These are phyloP conservation scores for Panellus pusillus DNA, from an alignment of 768 basidiomycete species.

Conservation along the genomic window DNA sequence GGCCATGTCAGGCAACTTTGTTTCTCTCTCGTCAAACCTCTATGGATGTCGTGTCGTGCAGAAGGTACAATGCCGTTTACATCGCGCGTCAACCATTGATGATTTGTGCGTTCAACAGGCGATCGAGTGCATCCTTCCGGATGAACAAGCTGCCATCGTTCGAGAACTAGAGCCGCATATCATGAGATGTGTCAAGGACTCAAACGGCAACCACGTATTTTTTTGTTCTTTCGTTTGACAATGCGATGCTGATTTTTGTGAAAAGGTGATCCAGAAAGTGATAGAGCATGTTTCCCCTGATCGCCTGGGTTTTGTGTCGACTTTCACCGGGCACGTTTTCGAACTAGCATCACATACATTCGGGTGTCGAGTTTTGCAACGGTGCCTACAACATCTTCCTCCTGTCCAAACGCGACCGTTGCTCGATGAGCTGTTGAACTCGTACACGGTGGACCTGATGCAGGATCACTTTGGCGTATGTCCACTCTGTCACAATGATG, in stretches of 20 bases:
- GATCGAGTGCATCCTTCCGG: conserved; percentile 75
- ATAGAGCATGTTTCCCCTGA: conserved; percentile 80
- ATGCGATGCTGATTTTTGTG: conserved; percentile 3
- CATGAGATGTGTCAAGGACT: conserved; percentile 83
- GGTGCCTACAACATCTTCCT: conserved; percentile 85
- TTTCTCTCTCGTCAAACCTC: conserved; percentile 82
- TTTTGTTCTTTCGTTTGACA: background rate
- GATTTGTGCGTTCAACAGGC: conserved; percentile 48
- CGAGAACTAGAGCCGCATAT: conserved; percentile 79
- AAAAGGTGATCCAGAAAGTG: conserved; percentile 83
- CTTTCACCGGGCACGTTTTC: conserved; percentile 76
- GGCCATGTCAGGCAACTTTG: conserved; percentile 76
- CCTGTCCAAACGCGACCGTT: conserved; percentile 65
- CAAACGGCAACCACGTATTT: conserved; percentile 91
- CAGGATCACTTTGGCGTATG: conserved; percentile 89
- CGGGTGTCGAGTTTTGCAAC: conserved; percentile 92
- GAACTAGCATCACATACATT: conserved; percentile 87
- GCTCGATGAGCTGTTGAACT: conserved; percentile 75
- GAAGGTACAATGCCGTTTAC: conserved; percentile 52
- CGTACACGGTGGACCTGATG: conserved; percentile 70
- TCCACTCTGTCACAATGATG: conserved; percentile 13
- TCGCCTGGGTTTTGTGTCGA: conserved; percentile 69
- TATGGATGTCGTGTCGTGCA: conserved; percentile 97
- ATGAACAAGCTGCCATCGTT: conserved; percentile 76
- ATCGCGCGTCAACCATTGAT: background rate